These are phyloP conservation scores for Cryptococcus sp. DNA, from an alignment of 1,284 basidiomycete genomes.

Conservation along the genomic window DNA sequence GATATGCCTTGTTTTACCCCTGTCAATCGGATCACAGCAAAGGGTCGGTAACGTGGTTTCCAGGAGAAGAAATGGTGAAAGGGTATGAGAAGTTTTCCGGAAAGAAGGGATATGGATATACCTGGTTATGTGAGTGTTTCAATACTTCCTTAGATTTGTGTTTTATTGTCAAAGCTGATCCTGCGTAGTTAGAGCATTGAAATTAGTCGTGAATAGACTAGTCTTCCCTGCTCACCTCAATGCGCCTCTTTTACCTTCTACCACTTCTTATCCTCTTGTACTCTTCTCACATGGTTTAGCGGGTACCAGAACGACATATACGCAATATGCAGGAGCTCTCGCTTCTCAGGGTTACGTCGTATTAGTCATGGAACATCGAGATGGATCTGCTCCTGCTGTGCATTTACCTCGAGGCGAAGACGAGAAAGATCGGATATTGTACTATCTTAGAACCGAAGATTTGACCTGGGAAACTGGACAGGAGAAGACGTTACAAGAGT, in stretches of 20 bases:
- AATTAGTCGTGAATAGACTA: constrained; percentile 22
- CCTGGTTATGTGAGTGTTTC: constrained; percentile 23
- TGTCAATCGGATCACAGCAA: constrained; percentile 7
- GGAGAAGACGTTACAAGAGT: constrained; percentile 43
- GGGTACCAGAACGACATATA: constrained; percentile 68
- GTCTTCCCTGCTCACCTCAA: constrained; percentile 26
- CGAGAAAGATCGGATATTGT: constrained; percentile 14
- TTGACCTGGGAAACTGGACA: constrained; percentile 40
- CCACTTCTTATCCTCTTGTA: constrained; percentile 59
- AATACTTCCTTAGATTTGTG: background rate
- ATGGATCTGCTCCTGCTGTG: constrained; percentile 61
- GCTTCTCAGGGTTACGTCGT: constrained; percentile 72
- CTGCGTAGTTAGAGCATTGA: constrained; percentile 14
- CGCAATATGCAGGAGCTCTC: constrained; percentile 63
- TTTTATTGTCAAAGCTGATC: background rate
- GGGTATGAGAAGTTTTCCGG: constrained; percentile 33
- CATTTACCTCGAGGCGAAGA: constrained; percentile 23
- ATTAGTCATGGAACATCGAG: constrained; percentile 68
- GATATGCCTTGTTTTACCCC: constrained; percentile 39
- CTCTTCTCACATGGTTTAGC: constrained; percentile 77
- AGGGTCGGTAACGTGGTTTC: constrained; percentile 23
- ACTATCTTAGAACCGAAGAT: constrained; percentile 54
- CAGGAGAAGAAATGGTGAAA: constrained; percentile 18
- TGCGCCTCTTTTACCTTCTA: constrained; percentile 8
- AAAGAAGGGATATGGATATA: constrained; percentile 19